These are phyloP conservation scores for Alternaria alternata DNA, from an alignment of 2,329 filamentous ascomycete genomes.

Conservation along the genomic window DNA sequence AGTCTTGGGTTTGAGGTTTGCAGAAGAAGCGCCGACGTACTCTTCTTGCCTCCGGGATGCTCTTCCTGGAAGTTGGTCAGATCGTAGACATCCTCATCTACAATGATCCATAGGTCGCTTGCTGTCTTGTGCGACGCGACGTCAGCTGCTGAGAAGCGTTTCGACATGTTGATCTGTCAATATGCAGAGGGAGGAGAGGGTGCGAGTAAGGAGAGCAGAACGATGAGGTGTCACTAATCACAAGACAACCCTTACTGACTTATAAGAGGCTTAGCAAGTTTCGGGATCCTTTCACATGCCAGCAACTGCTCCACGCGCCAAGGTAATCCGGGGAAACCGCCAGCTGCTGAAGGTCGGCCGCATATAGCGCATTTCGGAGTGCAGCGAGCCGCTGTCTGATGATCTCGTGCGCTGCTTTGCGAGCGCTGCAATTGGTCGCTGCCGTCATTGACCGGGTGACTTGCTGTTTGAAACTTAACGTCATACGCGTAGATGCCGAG, in stretches of 20 bases:
- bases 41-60: slow-evolving; percentile 74
- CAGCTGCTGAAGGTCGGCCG: slow-evolving; percentile 34
- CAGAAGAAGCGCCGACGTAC: slow-evolving; percentile 53
- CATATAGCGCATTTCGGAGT: slow-evolving; percentile 34
- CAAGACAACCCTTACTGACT: slow-evolving; percentile 34
- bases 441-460: slow-evolving; percentile 23
- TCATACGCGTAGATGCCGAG: slow-evolving; percentile 43
- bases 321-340: slow-evolving; percentile 33
- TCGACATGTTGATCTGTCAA: slow-evolving; percentile 70
- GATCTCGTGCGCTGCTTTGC: slow-evolving; percentile 43
- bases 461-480: slow-evolving; percentile 40
- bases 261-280: slow-evolving; percentile 31
- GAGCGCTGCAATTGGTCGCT: slow-evolving; percentile 37
- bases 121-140: slow-evolving; percentile 92
- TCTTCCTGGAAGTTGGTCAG: slow-evolving; percentile 72
- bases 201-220: slow-evolving; percentile 1
- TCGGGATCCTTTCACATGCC: slow-evolving; percentile 50
- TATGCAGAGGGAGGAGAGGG: slow-evolving; percentile 4
- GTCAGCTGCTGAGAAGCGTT: slow-evolving; percentile 83
- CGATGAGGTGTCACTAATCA: slow-evolving; percentile 11
- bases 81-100: slow-evolving; percentile 96
- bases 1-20: slow-evolving; percentile 15
- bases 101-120: slow-evolving; percentile 84
- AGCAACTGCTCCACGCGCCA: slow-evolving; percentile 36
- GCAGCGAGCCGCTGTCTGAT: slow-evolving; percentile 27